Evolutionary conservation across 1,139 yeast species (phyloP).

Genomic region (Hemisphaericaspora xylanilytica): DNA sequence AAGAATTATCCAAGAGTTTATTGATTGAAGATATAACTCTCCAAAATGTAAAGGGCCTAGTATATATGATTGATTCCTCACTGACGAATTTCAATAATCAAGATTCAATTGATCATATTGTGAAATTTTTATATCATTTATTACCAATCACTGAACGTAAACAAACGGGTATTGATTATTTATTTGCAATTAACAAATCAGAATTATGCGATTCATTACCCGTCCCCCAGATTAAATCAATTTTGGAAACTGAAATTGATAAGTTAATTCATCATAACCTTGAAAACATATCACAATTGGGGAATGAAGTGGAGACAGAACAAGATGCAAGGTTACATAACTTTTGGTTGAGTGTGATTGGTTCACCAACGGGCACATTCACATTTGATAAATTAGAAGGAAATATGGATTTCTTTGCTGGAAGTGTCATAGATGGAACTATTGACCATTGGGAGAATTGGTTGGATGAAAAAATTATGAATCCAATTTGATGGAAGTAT

Average conservation of each 20-base stretch:
- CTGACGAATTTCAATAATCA: constrained; percentile 31
- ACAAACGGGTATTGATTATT: constrained; percentile 65
- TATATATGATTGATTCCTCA: constrained; percentile 69
- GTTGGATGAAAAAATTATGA: constrained; percentile 72
- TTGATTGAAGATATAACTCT: constrained; percentile 46
- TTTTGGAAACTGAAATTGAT: constrained; percentile 65
- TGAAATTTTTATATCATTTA: constrained; percentile 54
- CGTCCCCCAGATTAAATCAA: constrained; percentile 51
- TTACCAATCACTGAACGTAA: constrained; percentile 56
- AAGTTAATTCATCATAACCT: constrained; percentile 48
- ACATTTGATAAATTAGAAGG: constrained; percentile 69
- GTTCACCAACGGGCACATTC: constrained; percentile 41
- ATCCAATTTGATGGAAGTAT: constrained; percentile 20
- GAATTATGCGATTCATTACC: constrained; percentile 85
- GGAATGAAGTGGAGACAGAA: constrained; percentile 26
- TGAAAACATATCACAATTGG: constrained; percentile 26
- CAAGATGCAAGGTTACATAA: constrained; percentile 28
- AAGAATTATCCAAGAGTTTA: constrained; percentile 43
- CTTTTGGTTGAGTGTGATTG: constrained; percentile 48
- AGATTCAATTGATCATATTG: constrained; percentile 39
- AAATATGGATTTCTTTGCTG: constrained; percentile 65
- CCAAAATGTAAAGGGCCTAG: constrained; percentile 55
- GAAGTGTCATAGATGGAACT: constrained; percentile 61
- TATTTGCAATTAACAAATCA: constrained; percentile 77
- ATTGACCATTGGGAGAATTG: constrained; percentile 67